Evolutionary conservation across 1,284 basidiomycete genomes (phyloP), one percentile per base, ranked within the genome.

Genomic region (Rhodotorula sp.): DNA sequence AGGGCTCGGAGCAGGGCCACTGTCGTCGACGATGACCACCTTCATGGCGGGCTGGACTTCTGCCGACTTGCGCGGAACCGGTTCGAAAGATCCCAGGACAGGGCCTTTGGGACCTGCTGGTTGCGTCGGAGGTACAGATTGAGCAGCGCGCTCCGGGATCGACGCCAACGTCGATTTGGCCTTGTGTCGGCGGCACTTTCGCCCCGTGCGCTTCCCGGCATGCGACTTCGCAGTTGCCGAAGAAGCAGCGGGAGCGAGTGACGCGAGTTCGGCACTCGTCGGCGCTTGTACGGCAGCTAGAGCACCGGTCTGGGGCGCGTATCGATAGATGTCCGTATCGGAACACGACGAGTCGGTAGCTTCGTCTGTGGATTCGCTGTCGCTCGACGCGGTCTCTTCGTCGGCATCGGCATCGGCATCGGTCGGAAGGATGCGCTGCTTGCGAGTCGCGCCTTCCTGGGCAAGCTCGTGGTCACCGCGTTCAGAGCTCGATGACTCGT

Each of bases 381-480:
- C 60, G 43, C 31, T 63, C 15, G 55, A 57, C 14, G 38, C 66
- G 12, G 66, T 68, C 28, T 71, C 72, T 38, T 65, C 69, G 43
- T 67, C 73, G 26, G 18, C 62, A 7, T 38, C 64, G 45, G 18
- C 62, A 5, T 38, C 64, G 45, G 43, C 38, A 16, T 69, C 70
- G 19, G 19, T 49, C 12, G 31, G 14, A 23, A 26, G 48, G 28
- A 34, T 21, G 48, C 48, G 28, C 31, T 15, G 26, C 31, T 61
- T 48, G 31, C 79, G 31, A 78, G 72, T 47, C 78, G 65, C 12
- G 76, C 76, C 26, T 78, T 74, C 34, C 34, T 34, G 34, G 5
- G 8, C 34, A 34, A 34, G 34, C 34, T 34, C 34, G 73, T 73
- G 54, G 78, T 66, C 47, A 74, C 74, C 66, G 76, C 60, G 26